Conservation (phyloP, 352 stramenopile genomes). For the Globisporangium uncinulatum region DNA sequence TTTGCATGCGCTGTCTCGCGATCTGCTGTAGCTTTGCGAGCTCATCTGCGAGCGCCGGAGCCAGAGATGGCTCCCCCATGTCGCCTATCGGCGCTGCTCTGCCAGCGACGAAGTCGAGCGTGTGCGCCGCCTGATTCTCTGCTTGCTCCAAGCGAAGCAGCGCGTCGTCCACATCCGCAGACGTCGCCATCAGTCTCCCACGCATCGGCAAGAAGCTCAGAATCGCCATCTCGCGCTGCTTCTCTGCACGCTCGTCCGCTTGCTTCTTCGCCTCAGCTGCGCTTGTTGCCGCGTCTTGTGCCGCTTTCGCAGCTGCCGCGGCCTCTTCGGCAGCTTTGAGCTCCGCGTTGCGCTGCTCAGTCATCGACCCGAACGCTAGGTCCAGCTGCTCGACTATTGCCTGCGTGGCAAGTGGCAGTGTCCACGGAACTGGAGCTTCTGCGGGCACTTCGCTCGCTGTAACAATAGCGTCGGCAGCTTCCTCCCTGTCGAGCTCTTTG, state of each 20-base stretch:
- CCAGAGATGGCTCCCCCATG: too few species aligned
- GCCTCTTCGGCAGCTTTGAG: slow-evolving; percentile 26
- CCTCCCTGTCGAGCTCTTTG: slow-evolving; percentile 25
- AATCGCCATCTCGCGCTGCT: slow-evolving; percentile 35
- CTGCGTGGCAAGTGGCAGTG: slow-evolving; percentile 25
- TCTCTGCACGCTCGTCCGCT: slow-evolving; percentile 20
- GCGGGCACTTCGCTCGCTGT: slow-evolving; percentile 5
- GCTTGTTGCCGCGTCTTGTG: slow-evolving; percentile 38
- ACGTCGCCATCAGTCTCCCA: slow-evolving; percentile 35
- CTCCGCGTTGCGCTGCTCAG: slow-evolving; percentile 23
- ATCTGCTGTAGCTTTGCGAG: not conserved
- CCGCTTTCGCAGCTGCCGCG: slow-evolving; percentile 20
- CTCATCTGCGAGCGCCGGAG: not conserved
- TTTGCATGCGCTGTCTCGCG: not conserved
- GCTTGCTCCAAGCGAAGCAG: slow-evolving; percentile 31
- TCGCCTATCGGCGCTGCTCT: not conserved
- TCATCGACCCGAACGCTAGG: slow-evolving; percentile 32
- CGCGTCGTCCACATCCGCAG: slow-evolving; percentile 37
- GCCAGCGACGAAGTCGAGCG: slow-evolving; percentile 1
- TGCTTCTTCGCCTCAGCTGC: slow-evolving; percentile 31
- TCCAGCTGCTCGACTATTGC: slow-evolving; percentile 43
- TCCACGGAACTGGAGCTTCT: not conserved
- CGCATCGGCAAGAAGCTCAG: slow-evolving; percentile 37
- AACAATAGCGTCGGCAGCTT: slow-evolving; percentile 15
- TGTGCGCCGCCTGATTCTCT: slow-evolving; percentile 11